Evolutionary conservation across 2,329 filamentous ascomycete species (phyloP).

Genomic region (Neurospora crassa): DNA sequence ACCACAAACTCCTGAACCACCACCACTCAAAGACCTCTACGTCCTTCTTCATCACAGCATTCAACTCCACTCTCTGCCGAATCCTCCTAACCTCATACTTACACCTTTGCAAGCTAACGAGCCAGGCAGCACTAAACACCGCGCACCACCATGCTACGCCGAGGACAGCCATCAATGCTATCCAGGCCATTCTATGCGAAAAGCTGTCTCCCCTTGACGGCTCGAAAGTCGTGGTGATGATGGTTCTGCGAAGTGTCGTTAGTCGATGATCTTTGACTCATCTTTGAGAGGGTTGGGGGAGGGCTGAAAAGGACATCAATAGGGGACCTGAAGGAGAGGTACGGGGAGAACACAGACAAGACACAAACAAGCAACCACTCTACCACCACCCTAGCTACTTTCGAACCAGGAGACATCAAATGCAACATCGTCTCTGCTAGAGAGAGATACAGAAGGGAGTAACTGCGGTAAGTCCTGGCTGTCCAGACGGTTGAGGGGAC

Average conservation of each 20-base stretch:
- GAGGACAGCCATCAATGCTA: background rate
- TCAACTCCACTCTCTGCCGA: background rate
- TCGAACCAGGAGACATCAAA: background rate
- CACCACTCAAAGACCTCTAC: background rate
- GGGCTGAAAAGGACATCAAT: background rate
- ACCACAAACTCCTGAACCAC: background rate
- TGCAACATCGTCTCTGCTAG: background rate
- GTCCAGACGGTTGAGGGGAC: background rate
- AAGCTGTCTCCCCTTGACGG: background rate
- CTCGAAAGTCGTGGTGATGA: background rate
- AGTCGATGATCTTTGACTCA: background rate
- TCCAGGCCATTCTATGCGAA: background rate
- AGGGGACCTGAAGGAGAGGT: background rate
- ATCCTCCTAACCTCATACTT: background rate
- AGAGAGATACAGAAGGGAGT: background rate
- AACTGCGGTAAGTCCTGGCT: background rate
- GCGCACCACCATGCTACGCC: background rate
- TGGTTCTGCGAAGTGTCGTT: background rate
- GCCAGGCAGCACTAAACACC: background rate
- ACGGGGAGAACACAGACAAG: background rate
- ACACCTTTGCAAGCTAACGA: background rate
- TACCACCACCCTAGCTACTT: background rate
- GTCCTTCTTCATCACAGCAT: background rate
- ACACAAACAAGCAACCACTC: background rate
- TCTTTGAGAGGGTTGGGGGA: background rate